Percentiles rank a stretch among this genome's conserved stretches.
phyloP scores from a whole-genome alignment of 345 rosid species.

The Salix koriyanagi region DNA sequence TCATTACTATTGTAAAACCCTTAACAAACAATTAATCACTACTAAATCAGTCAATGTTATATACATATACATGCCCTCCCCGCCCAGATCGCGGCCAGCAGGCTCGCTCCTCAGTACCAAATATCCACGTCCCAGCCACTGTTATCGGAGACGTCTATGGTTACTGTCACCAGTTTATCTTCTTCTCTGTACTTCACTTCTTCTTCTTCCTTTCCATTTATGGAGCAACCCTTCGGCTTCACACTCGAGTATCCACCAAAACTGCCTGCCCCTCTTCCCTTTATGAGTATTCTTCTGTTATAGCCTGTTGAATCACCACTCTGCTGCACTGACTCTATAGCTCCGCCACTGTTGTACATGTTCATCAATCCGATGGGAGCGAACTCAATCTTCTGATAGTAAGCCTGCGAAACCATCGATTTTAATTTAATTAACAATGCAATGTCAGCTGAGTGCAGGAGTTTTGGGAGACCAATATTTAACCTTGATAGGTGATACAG shows the following conservation, averaged over 20 bases:
- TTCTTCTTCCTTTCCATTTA: slow-evolving; percentile 21
- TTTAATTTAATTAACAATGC: not conserved
- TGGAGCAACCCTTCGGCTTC: slow-evolving; percentile 33
- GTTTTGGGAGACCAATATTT: not conserved
- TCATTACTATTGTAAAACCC: too few species aligned
- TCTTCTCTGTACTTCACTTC: slow-evolving; percentile 23
- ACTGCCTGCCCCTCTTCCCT: slow-evolving; percentile 42
- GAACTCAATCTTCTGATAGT: slow-evolving; percentile 34
- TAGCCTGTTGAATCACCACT: not conserved
- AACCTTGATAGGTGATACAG: slow-evolving; percentile 53
- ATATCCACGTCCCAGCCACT: slow-evolving; percentile 36
- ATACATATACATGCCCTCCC: too few species aligned
- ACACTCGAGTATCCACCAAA: slow-evolving; percentile 44
- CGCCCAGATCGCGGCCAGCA: too few species aligned
- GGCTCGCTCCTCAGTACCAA: slow-evolving; percentile 17
- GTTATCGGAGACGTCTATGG: slow-evolving; percentile 20
- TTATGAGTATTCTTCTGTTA: slow-evolving; percentile 15
- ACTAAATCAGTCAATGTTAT: not conserved
- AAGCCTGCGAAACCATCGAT: slow-evolving; percentile 23
- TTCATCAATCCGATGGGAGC: slow-evolving; percentile 46
- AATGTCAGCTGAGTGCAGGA: not conserved
- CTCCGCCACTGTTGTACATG: slow-evolving; percentile 56
- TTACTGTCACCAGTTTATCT: slow-evolving; percentile 27
- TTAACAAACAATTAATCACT: too few species aligned
- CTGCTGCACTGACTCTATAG: slow-evolving; percentile 29